Percentiles rank a stretch among this genome's conserved stretches.
phyloP scores from a whole-genome alignment of 2,329 filamentous ascomycete species.

The Xylariaceae sp. region DNA sequence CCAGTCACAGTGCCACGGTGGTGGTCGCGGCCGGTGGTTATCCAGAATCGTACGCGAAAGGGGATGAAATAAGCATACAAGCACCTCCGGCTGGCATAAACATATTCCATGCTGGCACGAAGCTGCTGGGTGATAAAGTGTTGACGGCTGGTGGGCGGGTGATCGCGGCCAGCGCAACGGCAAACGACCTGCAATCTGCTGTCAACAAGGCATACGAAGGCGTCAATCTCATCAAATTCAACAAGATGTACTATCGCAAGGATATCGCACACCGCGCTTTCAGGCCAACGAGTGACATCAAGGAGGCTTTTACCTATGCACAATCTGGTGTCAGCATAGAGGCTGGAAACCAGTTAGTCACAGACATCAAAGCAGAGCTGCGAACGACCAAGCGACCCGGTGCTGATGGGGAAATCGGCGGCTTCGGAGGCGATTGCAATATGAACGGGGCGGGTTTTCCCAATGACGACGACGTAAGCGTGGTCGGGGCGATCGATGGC shows the following conservation, averaged over 20 bases:
- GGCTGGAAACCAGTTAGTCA: slow-evolving; percentile 85
- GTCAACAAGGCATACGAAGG: slow-evolving; percentile 84
- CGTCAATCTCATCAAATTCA: slow-evolving; percentile 71
- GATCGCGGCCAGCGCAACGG: slow-evolving; percentile 82
- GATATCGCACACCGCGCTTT: slow-evolving; percentile 82
- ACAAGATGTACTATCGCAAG: slow-evolving; percentile 84
- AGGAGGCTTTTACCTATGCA: slow-evolving; percentile 73
- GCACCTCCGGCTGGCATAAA: slow-evolving; percentile 45
- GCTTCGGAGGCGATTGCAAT: slow-evolving; percentile 85
- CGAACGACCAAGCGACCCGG: slow-evolving; percentile 75
- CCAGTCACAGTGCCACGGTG: slow-evolving; percentile 76
- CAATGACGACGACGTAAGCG: slow-evolving; percentile 60
- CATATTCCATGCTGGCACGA: slow-evolving; percentile 91
- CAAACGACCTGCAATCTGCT: slow-evolving; percentile 64
- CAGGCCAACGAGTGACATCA: slow-evolving; percentile 33
- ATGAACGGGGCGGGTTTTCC: slow-evolving; percentile 65
- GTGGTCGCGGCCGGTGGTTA: slow-evolving; percentile 93
- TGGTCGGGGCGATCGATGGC: slow-evolving; percentile 93
- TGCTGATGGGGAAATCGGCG: slow-evolving; percentile 87
- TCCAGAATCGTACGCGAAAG: slow-evolving; percentile 78
- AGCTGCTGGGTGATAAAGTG: slow-evolving; percentile 51
- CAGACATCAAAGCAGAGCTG: slow-evolving; percentile 87
- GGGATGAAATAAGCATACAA: slow-evolving; percentile 49
- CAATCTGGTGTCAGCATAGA: slow-evolving; percentile 91
- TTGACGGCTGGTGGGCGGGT: slow-evolving; percentile 82